These are phyloP conservation scores for Dalechampia spathulata DNA, from an alignment of 441 rosid genomes.

Conservation along the genomic window DNA sequence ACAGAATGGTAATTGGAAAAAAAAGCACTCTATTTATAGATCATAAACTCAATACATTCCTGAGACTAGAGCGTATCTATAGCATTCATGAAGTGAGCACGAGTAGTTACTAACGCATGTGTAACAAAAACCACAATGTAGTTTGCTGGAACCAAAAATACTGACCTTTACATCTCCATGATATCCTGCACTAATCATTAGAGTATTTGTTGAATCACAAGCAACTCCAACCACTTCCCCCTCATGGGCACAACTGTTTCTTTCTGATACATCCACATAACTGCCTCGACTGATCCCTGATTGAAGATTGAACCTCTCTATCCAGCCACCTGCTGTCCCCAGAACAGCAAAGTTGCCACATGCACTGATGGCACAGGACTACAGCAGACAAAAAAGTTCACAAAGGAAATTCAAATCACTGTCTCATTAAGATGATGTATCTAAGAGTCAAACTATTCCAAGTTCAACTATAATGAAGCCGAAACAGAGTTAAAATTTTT, in stretches of 20 bases:
- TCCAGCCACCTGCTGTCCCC: slow-evolving; percentile 94
- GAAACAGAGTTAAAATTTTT: no score
- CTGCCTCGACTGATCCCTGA: slow-evolving; percentile 92
- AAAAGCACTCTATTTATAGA: no score
- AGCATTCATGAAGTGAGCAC: no score
- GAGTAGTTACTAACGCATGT: not conserved
- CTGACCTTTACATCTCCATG: slow-evolving; percentile 85
- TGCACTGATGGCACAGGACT: slow-evolving; percentile 94
- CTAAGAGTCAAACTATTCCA: no score
- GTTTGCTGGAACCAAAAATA: not conserved
- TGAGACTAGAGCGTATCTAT: no score
- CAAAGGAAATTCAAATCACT: not conserved
- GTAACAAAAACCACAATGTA: not conserved
- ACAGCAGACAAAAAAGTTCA: slow-evolving; percentile 8
- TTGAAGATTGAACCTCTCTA: slow-evolving; percentile 94
- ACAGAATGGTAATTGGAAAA: no score
- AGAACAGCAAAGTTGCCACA: slow-evolving; percentile 95
- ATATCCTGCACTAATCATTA: slow-evolving; percentile 91
- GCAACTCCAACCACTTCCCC: slow-evolving; percentile 93
- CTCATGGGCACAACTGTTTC: slow-evolving; percentile 50
- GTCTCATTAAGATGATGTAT: no score
- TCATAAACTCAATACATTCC: no score
- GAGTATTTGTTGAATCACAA: slow-evolving; percentile 88
- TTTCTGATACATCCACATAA: slow-evolving; percentile 57
- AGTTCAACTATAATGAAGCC: no score